A percentile compares a stretch with the other conserved stretches of the same genome.
Conservation (phyloP, 2,329 filamentous ascomycete genomes). For the Ilyonectria sp. region DNA sequence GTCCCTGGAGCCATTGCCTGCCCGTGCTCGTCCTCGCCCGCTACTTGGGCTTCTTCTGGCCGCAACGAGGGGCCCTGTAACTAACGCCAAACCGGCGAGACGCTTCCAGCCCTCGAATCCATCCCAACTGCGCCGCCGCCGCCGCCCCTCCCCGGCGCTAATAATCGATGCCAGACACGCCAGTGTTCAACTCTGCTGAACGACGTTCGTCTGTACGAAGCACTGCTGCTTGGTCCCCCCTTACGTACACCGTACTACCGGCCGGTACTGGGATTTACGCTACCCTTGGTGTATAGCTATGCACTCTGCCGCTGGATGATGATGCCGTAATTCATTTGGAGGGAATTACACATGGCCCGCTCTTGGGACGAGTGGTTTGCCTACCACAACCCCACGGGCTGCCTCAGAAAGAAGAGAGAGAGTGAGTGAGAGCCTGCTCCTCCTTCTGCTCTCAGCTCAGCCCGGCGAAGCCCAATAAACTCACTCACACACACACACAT, state of each 20-base stretch:
- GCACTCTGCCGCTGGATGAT: background rate
- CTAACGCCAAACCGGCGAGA: background rate
- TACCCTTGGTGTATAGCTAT: background rate
- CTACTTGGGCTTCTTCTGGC: background rate
- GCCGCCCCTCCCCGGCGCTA: background rate
- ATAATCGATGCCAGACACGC: background rate
- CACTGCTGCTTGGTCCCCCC: no score
- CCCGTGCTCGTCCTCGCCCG: slow-evolving; percentile 15
- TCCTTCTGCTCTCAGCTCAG: slow-evolving; percentile 5
- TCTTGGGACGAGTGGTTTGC: background rate
- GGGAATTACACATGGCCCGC: background rate
- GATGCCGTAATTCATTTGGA: slow-evolving; percentile 20
- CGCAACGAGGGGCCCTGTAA: background rate
- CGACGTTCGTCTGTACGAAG: background rate
- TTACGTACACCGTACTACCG: background rate
- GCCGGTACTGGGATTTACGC: slow-evolving; percentile 11
- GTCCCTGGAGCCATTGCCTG: slow-evolving; percentile 19
- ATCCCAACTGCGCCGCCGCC: background rate
- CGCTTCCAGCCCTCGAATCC: background rate
- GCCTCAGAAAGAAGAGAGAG: background rate
- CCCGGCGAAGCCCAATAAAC: background rate
- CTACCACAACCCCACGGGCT: slow-evolving; percentile 1
- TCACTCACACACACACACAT: no score
- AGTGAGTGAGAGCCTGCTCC: no score
- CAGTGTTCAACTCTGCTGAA: background rate